Conservation (phyloP, 257 asterid species). For the Forsythia viridissima region DNA sequence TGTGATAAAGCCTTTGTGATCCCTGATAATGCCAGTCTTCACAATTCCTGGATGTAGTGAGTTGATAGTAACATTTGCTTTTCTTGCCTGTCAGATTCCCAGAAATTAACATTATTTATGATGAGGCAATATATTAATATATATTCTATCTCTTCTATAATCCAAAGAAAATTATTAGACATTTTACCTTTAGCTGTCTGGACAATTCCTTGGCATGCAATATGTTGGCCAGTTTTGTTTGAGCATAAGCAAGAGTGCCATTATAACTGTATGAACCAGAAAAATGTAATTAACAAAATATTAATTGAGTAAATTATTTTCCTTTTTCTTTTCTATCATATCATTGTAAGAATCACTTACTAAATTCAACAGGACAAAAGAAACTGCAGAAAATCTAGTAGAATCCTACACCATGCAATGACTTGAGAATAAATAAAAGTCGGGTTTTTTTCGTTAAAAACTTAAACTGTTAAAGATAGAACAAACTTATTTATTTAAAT, state of each 20-base stretch:
- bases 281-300: neutral
- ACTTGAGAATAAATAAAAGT: too few relatives aligned
- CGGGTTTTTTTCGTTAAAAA: too few relatives aligned
- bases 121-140: too few relatives aligned
- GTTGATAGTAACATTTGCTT: constrained; percentile 85
- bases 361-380: neutral
- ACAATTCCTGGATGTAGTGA: constrained; percentile 94
- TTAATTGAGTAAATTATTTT: neutral
- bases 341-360: neutral
- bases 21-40: constrained; percentile 90
- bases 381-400: too few relatives aligned
- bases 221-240: constrained; percentile 82
- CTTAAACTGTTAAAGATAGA: too few relatives aligned
- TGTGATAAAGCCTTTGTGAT: constrained; percentile 91
- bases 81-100: constrained; percentile 56
- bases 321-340: neutral
- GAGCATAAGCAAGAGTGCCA: constrained; percentile 88
- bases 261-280: constrained; percentile 55
- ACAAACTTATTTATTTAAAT: too few relatives aligned
- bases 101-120: neutral
- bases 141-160: neutral
- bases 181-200: constrained; percentile 73
- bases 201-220: constrained; percentile 89
- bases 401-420: too few relatives aligned
- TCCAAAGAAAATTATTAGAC: neutral